Evolutionary conservation across 345 rosid species (phyloP).

Genomic region (Linum usitatissimum): DNA sequence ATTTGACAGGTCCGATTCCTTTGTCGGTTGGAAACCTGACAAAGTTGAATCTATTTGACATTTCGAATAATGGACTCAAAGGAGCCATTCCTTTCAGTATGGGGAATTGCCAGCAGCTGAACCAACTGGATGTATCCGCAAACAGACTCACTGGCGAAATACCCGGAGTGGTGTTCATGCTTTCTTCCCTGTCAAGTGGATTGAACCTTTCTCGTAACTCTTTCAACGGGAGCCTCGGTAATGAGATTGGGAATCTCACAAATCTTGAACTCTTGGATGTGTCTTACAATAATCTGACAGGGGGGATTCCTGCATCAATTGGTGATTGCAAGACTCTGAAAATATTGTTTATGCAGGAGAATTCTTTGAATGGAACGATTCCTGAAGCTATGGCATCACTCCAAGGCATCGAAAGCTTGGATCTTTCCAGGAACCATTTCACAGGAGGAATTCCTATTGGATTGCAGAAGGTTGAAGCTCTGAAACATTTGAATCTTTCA

Average conservation of each 20-base stretch:
- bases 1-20: background rate
- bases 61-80: conserved; percentile 4
- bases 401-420: conserved; percentile 6
- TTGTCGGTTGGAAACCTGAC: background rate
- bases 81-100: conserved; percentile 10
- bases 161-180: background rate
- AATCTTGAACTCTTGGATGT: conserved; percentile 5
- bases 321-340: conserved; percentile 6
- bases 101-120: conserved; percentile 3
- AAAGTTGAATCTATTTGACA: background rate
- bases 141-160: conserved; percentile 5
- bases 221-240: conserved; percentile 3
- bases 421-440: conserved; percentile 10
- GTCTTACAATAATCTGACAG: conserved; percentile 5
- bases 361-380: conserved; percentile 5
- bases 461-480: background rate
- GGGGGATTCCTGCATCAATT: conserved; percentile 10
- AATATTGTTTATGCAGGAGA: background rate
- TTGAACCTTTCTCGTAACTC: conserved; percentile 5
- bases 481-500: background rate
- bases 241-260: conserved; percentile 5
- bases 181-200: background rate
- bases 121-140: background rate
- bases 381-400: conserved; percentile 7
- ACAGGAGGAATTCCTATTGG: conserved; percentile 4